phyloP scores from a whole-genome alignment of 805 yeast species.

The Jamesozyma hellenica region DNA sequence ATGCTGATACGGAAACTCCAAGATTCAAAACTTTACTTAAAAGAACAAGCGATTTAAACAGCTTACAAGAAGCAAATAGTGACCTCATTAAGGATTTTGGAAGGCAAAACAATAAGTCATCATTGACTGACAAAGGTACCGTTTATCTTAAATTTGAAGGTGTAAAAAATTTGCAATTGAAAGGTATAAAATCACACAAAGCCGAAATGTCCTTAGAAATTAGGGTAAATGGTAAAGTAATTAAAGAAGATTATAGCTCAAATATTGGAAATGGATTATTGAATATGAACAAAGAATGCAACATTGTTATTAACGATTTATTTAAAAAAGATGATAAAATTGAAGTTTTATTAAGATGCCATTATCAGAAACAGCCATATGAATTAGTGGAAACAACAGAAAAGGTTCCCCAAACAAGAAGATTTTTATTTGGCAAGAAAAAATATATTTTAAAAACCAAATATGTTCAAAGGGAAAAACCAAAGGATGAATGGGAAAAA shows the following conservation, averaged over 20 bases:
- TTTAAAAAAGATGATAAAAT: constrained; percentile 37
- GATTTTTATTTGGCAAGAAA: constrained; percentile 25
- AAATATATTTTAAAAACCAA: constrained; percentile 32
- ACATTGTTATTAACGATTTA: constrained; percentile 31
- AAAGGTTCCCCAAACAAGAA: constrained; percentile 37
- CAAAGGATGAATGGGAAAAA: constrained; percentile 47
- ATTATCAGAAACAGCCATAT: constrained; percentile 37
- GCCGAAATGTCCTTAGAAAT: constrained; percentile 41
- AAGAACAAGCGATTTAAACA: too few species aligned
- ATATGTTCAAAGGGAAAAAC: constrained; percentile 40
- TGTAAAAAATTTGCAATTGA: constrained; percentile 36
- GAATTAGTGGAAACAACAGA: constrained; percentile 52
- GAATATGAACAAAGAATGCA: constrained; percentile 62
- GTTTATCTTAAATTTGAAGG: constrained; percentile 42
- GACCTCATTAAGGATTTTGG: too few species aligned
- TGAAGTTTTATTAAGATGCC: constrained; percentile 60
- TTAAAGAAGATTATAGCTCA: constrained; percentile 7
- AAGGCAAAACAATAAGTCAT: not conserved
- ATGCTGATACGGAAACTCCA: not conserved
- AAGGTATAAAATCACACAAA: constrained; percentile 37
- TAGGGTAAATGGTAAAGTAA: constrained; percentile 40
- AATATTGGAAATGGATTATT: constrained; percentile 23
- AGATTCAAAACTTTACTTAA: too few species aligned
- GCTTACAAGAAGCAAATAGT: too few species aligned
- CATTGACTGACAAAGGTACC: constrained; percentile 33